Conservation (phyloP, 2,329 filamentous ascomycete genomes). For the Metarhizium robertsii region DNA sequence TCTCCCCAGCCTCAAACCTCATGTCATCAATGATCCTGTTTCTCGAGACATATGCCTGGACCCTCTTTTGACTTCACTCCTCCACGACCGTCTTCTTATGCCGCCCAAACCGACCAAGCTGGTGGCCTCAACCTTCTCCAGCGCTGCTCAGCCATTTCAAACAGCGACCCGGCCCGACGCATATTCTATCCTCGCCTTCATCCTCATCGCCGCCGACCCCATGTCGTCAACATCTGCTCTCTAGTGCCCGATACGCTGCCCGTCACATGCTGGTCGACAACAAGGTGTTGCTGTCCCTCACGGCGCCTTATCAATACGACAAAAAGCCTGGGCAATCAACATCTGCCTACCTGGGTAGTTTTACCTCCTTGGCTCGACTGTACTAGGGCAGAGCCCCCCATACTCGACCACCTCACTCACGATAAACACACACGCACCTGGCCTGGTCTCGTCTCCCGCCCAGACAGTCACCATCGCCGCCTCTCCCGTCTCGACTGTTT, state of each 20-base stretch:
- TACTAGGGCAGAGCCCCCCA: neutral
- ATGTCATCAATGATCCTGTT: neutral
- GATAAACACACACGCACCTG: neutral
- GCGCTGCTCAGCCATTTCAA: neutral
- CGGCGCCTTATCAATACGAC: neutral
- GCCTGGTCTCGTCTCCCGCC: neutral
- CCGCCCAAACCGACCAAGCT: neutral
- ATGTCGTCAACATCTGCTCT: neutral
- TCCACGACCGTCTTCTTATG: neutral
- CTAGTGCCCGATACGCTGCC: neutral
- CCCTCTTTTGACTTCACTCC: neutral
- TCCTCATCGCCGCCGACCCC: neutral
- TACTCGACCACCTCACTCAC: neutral
- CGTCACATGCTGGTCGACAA: neutral
- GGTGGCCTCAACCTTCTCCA: neutral
- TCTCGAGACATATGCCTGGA: neutral
- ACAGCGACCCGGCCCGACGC: neutral
- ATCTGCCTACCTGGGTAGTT: neutral
- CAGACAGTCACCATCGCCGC: neutral
- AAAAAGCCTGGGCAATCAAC: neutral
- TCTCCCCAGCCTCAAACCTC: neutral
- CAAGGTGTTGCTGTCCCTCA: neutral
- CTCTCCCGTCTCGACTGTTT: constrained; percentile 9
- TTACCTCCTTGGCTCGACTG: neutral
- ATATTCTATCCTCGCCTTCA: neutral